Evolutionary conservation across 768 basidiomycete species (phyloP).

Genomic region (Podaxis sp.): DNA sequence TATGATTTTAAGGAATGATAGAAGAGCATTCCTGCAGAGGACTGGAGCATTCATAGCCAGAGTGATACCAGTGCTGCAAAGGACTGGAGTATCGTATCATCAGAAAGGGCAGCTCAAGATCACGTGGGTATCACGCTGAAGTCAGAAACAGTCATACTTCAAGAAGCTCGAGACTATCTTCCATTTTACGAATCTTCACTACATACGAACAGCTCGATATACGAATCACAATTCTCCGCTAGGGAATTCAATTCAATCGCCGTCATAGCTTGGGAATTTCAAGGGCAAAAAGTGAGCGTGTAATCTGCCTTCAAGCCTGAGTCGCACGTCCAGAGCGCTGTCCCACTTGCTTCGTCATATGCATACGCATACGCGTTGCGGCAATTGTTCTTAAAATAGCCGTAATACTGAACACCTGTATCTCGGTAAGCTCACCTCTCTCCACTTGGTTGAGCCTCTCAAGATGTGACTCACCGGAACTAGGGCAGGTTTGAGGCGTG

Average conservation of each 20-base stretch:
- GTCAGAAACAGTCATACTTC: neutral
- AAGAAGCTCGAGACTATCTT: neutral
- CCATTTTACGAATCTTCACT: neutral
- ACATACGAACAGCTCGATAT: neutral
- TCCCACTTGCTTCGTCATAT: constrained; percentile 42
- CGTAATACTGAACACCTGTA: constrained; percentile 29
- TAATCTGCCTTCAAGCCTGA: constrained; percentile 33
- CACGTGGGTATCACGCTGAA: neutral
- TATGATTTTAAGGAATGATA: neutral
- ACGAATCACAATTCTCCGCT: neutral
- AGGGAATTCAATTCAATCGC: neutral
- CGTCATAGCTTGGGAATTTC: neutral
- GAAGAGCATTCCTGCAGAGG: neutral
- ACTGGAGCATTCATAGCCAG: neutral
- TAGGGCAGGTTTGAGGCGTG: constrained; percentile 47
- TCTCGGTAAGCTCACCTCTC: constrained; percentile 31
- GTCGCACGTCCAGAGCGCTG: constrained; percentile 48
- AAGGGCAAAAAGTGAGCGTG: constrained; percentile 31
- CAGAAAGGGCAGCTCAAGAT: neutral
- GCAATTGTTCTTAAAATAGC: constrained; percentile 34
- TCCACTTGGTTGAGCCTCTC: constrained; percentile 18
- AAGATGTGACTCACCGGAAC: constrained; percentile 27
- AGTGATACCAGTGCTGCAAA: too few relatives aligned
- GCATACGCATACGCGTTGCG: constrained; percentile 47
- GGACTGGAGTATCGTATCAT: neutral